phyloP scores from a whole-genome alignment of 75 land plant species.

The Pinus tabuliformis region DNA sequence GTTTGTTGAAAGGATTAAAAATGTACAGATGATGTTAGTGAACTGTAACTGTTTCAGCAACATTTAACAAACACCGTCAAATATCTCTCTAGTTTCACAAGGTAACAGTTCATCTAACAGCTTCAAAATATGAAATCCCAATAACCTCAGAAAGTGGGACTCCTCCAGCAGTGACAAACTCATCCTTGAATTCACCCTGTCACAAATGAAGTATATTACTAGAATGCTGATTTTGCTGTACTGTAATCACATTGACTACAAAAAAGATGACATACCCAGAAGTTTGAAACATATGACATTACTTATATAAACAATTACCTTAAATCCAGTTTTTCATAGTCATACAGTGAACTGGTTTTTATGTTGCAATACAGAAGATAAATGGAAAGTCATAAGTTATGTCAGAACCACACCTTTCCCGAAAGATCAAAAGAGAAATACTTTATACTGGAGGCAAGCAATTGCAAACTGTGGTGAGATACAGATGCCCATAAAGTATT shows the following conservation, averaged over 20 bases:
- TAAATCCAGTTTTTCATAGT: not conserved
- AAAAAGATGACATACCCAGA: not conserved
- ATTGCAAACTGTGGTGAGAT: slow-evolving; percentile 44
- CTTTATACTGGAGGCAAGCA: slow-evolving; percentile 63
- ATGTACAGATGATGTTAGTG: not conserved
- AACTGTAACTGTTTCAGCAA: not conserved
- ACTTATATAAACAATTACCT: not conserved
- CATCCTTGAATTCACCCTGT: slow-evolving; percentile 98
- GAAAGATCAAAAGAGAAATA: slow-evolving; percentile 61
- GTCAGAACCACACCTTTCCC: slow-evolving; percentile 68
- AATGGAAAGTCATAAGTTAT: not conserved
- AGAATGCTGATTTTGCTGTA: too few species aligned
- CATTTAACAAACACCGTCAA: not conserved
- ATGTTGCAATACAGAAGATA: not conserved
- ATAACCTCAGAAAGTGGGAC: slow-evolving; percentile 90
- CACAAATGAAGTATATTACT: not conserved
- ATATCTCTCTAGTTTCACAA: not conserved
- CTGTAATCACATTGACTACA: not conserved
- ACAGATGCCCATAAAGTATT: slow-evolving; percentile 75
- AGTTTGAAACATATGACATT: not conserved
- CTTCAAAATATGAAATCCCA: not conserved
- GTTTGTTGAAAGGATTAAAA: not conserved
- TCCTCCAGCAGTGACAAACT: slow-evolving; percentile 98
- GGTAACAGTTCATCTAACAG: not conserved
- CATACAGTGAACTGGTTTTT: not conserved